Evolutionary conservation across 2,329 filamentous ascomycete species (phyloP).

Genomic region (Fusarium sacchari): DNA sequence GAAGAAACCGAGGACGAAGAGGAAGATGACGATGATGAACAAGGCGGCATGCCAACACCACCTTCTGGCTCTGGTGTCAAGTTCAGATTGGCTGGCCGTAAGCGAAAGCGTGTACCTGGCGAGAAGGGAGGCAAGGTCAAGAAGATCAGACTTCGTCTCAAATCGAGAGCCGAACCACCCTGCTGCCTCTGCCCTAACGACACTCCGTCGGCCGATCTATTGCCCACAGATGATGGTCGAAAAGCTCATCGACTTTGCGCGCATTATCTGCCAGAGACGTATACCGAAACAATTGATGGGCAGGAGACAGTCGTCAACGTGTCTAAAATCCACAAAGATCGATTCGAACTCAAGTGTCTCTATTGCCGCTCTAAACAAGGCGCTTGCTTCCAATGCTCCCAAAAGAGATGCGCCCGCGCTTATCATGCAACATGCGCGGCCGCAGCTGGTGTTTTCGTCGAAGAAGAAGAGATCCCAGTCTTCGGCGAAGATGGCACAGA

Average conservation of each 20-base stretch:
- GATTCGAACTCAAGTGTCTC: constrained; percentile 91
- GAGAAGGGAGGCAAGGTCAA: constrained; percentile 64
- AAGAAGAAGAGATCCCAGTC: constrained; percentile 85
- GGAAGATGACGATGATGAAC: constrained; percentile 73
- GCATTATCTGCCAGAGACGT: constrained; percentile 91
- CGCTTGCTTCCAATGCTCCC: constrained; percentile 96
- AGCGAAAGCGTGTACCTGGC: constrained; percentile 61
- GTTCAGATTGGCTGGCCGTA: constrained; percentile 67
- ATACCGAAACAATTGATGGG: constrained; percentile 76
- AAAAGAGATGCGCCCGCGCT: constrained; percentile 90
- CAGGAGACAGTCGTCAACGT: constrained; percentile 81
- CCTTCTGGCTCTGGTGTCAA: constrained; percentile 78
- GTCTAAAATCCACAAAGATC: constrained; percentile 83
- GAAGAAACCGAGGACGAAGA: constrained; percentile 81
- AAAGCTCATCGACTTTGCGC: constrained; percentile 91
- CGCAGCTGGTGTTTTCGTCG: constrained; percentile 89
- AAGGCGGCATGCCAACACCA: constrained; percentile 79
- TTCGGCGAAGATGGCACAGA: constrained; percentile 91
- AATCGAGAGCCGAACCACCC: constrained; percentile 76
- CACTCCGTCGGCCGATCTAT: constrained; percentile 80
- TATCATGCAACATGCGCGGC: constrained; percentile 97
- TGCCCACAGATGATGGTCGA: constrained; percentile 87
- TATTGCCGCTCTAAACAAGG: constrained; percentile 94
- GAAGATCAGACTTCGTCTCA: constrained; percentile 82
- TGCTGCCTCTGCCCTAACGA: constrained; percentile 95